Percentiles rank a stretch among this genome's conserved stretches.
These are phyloP conservation scores for Trypanosoma conorhini DNA, from an alignment of 208 protist genomes.

Conservation along the genomic window DNA sequence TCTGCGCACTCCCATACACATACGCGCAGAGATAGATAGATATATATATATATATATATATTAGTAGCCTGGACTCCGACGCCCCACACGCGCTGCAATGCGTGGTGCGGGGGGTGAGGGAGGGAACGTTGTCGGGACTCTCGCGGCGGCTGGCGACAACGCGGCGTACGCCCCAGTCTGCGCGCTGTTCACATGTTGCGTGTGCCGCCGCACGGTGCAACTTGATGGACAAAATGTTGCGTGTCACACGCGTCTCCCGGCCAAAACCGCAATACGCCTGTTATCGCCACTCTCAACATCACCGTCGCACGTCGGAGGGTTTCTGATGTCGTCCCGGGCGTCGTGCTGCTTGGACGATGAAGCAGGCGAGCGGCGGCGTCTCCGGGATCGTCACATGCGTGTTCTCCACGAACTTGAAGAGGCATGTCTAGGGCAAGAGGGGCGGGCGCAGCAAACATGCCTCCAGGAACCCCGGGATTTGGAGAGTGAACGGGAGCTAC, in stretches of 20 bases:
- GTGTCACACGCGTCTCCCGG: neutral
- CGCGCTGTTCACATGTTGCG: constrained; percentile 12
- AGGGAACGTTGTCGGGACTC: neutral
- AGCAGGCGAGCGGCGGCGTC: neutral
- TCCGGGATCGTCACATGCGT: neutral
- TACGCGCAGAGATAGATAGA: too few relatives aligned
- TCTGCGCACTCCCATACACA: neutral
- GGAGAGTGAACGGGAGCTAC: neutral
- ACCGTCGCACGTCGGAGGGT: neutral
- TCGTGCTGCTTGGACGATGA: neutral
- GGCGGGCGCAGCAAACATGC: neutral
- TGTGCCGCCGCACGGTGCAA: constrained; percentile 10
- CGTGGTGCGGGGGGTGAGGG: neutral
- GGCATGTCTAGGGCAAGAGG: neutral
- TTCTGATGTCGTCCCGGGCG: neutral
- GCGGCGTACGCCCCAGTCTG: neutral
- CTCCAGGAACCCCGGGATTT: neutral
- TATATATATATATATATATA: neutral
- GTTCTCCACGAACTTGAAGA: neutral
- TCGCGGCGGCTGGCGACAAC: too few relatives aligned
- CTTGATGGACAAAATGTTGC: constrained; percentile 8
- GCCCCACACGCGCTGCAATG: neutral
- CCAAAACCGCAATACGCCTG: neutral
- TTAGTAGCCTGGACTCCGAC: neutral
- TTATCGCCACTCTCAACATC: neutral